Percentiles rank a stretch among this genome's conserved stretches.
phyloP scores from a whole-genome alignment of 371 early-diverging fungal genomes.

The Mucor piriformis region DNA sequence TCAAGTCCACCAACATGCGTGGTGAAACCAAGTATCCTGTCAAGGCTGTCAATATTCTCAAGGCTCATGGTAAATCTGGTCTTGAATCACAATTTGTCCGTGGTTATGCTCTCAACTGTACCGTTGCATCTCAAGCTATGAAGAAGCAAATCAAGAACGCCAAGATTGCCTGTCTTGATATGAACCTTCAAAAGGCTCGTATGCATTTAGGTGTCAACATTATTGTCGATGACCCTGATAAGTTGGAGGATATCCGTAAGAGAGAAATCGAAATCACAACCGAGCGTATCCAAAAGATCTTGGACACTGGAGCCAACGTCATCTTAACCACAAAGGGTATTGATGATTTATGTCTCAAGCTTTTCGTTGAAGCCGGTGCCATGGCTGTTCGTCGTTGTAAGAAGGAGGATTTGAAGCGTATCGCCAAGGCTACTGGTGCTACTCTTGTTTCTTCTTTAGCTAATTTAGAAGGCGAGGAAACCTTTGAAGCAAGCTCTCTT shows the following conservation, averaged over 20 bases:
- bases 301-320: conserved; percentile 97
- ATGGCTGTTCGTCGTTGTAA: conserved; percentile 95
- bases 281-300: conserved; percentile 95
- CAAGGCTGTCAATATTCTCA: conserved; percentile 98
- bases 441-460: conserved; percentile 96
- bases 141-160: conserved; percentile 87
- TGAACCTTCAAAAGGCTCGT: conserved; percentile 99
- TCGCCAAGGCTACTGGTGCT: conserved; percentile 98
- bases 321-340: conserved; percentile 99
- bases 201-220: conserved; percentile 99
- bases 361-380: conserved; percentile 95
- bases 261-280: conserved; percentile 96
- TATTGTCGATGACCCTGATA: conserved; percentile 96
- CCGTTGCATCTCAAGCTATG: conserved; percentile 97
- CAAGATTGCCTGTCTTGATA: conserved; percentile 99
- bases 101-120: conserved; percentile 99
- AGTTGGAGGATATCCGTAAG: conserved; percentile 97
- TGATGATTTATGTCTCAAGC: conserved; percentile 98
- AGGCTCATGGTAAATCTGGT: conserved; percentile 98
- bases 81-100: conserved; percentile 91
- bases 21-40: conserved; percentile 96
- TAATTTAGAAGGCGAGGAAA: conserved; percentile 98
- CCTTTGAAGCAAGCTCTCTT: conserved; percentile 88
- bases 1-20: conserved; percentile 84
- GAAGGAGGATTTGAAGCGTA: conserved; percentile 97